Evolutionary conservation across 1,284 basidiomycete genomes (phyloP).

Genomic region (Malassezia japonica): DNA sequence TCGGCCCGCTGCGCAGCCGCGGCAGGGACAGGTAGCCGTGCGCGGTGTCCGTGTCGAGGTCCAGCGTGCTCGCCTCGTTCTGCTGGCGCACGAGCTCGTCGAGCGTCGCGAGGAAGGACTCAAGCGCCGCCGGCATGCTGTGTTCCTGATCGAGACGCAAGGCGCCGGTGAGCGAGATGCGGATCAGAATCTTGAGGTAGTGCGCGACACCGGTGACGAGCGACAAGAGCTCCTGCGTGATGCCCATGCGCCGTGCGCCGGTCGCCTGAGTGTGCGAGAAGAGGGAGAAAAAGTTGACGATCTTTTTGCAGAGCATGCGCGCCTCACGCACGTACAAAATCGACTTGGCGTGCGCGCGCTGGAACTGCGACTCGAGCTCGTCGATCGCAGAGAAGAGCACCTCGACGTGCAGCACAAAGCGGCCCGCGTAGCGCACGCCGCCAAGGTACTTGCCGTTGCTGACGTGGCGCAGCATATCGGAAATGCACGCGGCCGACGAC

Average conservation of each 20-base stretch:
- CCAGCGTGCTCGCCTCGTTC: conserved; percentile 46
- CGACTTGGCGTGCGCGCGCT: conserved; percentile 60
- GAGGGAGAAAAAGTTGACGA: conserved; percentile 94
- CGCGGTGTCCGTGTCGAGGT: conserved; percentile 26
- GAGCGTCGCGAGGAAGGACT: conserved; percentile 79
- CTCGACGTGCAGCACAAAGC: conserved; percentile 96
- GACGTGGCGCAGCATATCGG: conserved; percentile 90
- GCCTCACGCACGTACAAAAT: conserved; percentile 97
- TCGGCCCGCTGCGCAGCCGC: conserved; percentile 29
- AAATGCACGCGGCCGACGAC: conserved; percentile 96
- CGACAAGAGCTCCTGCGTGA: conserved; percentile 94
- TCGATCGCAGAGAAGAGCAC: conserved; percentile 95
- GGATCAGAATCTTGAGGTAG: conserved; percentile 97
- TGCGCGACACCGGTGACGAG: conserved; percentile 95
- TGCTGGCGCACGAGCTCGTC: conserved; percentile 47
- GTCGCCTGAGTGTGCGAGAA: conserved; percentile 93
- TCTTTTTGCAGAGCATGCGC: conserved; percentile 95
- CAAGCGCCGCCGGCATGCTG: conserved; percentile 69
- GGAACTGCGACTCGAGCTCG: conserved; percentile 82
- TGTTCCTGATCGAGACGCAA: conserved; percentile 89
- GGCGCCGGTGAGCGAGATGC: conserved; percentile 90
- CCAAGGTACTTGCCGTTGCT: conserved; percentile 92
- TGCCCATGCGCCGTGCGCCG: conserved; percentile 75
- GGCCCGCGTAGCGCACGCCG: conserved; percentile 94
- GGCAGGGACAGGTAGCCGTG: conserved; percentile 43